Percentiles rank a stretch among this genome's conserved stretches.
phyloP scores from a whole-genome alignment of 2,329 filamentous ascomycete genomes.

The Fusarium subglutinans region DNA sequence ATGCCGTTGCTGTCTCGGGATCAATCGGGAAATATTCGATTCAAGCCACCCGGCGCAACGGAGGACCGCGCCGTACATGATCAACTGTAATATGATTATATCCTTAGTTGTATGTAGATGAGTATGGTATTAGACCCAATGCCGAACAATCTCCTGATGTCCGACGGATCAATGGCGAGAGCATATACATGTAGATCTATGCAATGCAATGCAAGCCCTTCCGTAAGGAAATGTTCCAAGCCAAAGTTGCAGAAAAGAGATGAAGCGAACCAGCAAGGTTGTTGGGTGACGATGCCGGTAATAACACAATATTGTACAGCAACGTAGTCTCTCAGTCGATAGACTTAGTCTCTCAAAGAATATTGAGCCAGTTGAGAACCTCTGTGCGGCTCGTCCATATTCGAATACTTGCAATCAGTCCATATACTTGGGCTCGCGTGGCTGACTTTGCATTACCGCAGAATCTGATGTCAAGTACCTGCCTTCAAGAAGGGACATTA shows the following conservation, averaged over 20 bases:
- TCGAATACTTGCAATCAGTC: neutral
- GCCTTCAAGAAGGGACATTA: neutral
- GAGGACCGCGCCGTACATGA: slow-evolving; percentile 31
- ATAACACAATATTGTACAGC: slow-evolving; percentile 22
- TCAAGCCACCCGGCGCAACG: slow-evolving; percentile 28
- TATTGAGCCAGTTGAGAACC: neutral
- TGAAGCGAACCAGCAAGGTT: slow-evolving; percentile 2
- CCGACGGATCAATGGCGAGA: slow-evolving; percentile 18
- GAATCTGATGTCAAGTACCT: neutral
- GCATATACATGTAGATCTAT: slow-evolving; percentile 5
- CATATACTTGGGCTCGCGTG: neutral
- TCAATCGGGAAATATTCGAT: slow-evolving; percentile 17
- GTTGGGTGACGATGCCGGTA: neutral
- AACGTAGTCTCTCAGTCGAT: neutral
- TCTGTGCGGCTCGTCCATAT: slow-evolving; percentile 14
- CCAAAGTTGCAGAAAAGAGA: slow-evolving; percentile 3
- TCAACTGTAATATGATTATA: slow-evolving; percentile 19
- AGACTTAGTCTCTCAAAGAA: neutral
- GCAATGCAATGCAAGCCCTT: slow-evolving; percentile 5
- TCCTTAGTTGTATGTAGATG: slow-evolving; percentile 12
- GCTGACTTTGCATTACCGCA: neutral
- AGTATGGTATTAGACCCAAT: slow-evolving; percentile 21
- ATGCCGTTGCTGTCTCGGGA: slow-evolving; percentile 26
- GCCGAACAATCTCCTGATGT: slow-evolving; percentile 34
- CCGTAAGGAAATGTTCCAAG: slow-evolving; percentile 3